A percentile compares a stretch with the other conserved stretches of the same genome.
Evolutionary conservation across 106 monocot genomes (phyloP).

Genomic region (Apostasia ramifera): DNA sequence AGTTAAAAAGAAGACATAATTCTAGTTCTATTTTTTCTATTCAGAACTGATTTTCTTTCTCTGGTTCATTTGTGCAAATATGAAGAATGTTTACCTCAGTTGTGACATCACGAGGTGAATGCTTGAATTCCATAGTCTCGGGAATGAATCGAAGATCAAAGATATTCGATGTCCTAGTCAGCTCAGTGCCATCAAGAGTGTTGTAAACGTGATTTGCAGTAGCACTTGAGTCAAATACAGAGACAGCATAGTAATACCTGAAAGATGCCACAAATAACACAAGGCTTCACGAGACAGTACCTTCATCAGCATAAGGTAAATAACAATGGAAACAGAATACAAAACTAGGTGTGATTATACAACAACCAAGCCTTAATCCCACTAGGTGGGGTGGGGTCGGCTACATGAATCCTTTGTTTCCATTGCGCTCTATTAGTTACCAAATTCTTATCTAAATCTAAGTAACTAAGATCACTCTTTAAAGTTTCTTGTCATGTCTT

Average conservation of each 20-base stretch:
- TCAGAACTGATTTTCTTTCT: not conserved
- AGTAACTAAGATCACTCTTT: no score
- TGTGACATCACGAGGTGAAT: conserved; percentile 58
- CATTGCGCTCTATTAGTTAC: no score
- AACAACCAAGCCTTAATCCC: no score
- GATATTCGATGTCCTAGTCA: conserved; percentile 78
- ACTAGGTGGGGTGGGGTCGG: no score
- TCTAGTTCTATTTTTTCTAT: not conserved
- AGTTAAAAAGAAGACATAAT: not conserved
- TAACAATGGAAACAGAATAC: no score
- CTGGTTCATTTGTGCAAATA: not conserved
- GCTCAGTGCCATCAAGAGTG: conserved; percentile 71
- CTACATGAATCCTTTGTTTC: no score
- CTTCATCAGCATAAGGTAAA: no score
- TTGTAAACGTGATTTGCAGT: conserved; percentile 86
- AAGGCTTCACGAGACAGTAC: no score
- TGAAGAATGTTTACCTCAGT: conserved; percentile 53
- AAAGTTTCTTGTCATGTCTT: no score
- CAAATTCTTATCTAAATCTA: no score
- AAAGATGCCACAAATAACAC: not conserved
- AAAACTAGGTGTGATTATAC: no score
- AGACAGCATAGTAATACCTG: conserved; percentile 93
- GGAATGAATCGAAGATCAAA: conserved; percentile 89
- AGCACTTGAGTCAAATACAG: conserved; percentile 79
- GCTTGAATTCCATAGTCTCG: conserved; percentile 74